Evolutionary conservation across 208 protist species (phyloP), one percentile per base, ranked within the genome.

Genomic region (Naegleria fowleri): DNA sequence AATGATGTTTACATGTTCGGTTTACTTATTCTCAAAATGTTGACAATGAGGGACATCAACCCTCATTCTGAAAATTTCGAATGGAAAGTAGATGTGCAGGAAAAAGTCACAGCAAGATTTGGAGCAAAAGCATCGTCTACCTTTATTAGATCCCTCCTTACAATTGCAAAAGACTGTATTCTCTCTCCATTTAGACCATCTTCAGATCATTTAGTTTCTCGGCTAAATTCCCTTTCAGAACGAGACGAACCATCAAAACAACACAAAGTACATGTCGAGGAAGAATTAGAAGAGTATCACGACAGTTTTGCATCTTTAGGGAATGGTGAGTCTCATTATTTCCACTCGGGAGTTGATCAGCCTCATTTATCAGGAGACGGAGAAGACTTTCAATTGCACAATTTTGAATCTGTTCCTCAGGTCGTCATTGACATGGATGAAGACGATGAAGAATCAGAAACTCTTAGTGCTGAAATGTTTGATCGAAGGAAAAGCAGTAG

Each of bases 1-100:
- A 79, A 79, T 79, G 67, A 79, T 79, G 29, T 79, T 36, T 79
- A 36, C 29, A 79, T 79, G 67, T 79, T 79, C n/a, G 67, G 67
- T 79, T 79, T 79, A 33, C n/a, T 79, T 6, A n/a, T 79, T 79
- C 29, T 79, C 16, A 79, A 79, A 36, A 79, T 79, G 9, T 79
- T 79, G 29, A 79, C 29, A 36, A 36, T 79, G 6, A 79, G 29
- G 36, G 67, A 79, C n/a, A 36, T 79, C 6, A 79, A 79, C n/a
- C 5, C n/a, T 15, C 67, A 79, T 79, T 11, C 16, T 5, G 29
- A 79, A 79, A 36, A 79, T 33, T 79, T 79, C 36, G 29, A 79
- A 36, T 79, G 67, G 67, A 79, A 79, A 13, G 9, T 36, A 0
- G 67, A 79, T 79, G 67, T 79, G 0, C 29, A 36, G 36, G 29